Conservation (phyloP, 164 flowering plant species). For the Chimonanthus praecox region DNA sequence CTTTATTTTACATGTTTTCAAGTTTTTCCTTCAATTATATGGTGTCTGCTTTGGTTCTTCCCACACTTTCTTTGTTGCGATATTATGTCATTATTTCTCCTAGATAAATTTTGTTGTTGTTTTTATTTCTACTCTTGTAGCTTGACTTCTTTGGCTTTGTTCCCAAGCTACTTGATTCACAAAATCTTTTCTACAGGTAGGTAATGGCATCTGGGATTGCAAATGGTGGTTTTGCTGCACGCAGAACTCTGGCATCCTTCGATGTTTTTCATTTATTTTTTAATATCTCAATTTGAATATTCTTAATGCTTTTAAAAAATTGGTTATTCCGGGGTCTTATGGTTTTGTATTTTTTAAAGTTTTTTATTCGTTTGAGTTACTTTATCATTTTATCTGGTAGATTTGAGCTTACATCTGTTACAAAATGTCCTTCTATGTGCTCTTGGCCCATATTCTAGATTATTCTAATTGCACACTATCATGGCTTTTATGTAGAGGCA, state of each 20-base stretch:
- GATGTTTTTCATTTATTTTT: not conserved
- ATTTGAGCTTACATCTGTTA: too few relatives aligned
- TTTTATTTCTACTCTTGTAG: not conserved
- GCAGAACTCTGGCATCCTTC: not conserved
- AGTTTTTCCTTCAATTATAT: not conserved
- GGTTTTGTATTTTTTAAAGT: not conserved
- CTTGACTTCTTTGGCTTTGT: not conserved
- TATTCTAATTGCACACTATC: conserved; percentile 7
- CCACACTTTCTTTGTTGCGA: not conserved
- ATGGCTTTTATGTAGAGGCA: conserved; percentile 31
- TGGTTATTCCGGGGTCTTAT: not conserved
- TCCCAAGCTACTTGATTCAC: not conserved
- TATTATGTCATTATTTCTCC: too few relatives aligned
- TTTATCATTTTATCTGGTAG: not conserved
- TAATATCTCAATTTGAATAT: not conserved
- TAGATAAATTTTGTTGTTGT: too few relatives aligned
- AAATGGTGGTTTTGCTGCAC: not conserved
- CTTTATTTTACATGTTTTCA: not conserved
- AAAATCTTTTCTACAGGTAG: not conserved
- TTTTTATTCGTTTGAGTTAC: not conserved
- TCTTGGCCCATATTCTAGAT: conserved; percentile 2
- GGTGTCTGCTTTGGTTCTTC: not conserved
- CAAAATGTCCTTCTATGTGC: not conserved
- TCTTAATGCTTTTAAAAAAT: not conserved
- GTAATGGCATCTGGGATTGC: not conserved